Evolutionary conservation across 2,329 filamentous ascomycete genomes (phyloP).

Genomic region (Ophiosphaerella herpotricha): DNA sequence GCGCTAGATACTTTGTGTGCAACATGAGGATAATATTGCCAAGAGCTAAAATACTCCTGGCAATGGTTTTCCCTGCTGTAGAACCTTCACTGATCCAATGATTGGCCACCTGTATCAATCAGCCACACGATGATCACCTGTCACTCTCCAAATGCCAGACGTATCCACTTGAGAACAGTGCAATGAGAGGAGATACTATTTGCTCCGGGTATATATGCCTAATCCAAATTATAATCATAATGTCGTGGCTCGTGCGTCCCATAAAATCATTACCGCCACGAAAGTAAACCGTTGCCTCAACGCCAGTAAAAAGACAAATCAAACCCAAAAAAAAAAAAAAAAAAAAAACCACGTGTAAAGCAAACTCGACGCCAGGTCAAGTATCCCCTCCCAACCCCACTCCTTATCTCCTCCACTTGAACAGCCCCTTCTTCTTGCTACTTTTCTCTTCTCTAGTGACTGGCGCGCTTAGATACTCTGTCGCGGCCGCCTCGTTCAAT

Average conservation of each 20-base stretch:
- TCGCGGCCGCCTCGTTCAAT: constrained; percentile 46
- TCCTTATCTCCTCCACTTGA: constrained; percentile 25
- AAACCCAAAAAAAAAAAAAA: background rate
- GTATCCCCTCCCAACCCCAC: background rate
- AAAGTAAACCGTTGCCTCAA: background rate
- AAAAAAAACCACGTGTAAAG: background rate
- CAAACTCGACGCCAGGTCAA: background rate
- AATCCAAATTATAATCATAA: background rate
- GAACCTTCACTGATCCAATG: too few relatives aligned
- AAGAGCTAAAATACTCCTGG: too few relatives aligned
- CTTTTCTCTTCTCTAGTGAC: constrained; percentile 9
- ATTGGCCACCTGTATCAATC: too few relatives aligned
- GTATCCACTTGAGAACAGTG: background rate
- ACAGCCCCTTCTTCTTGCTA: constrained; percentile 24
- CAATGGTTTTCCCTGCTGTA: too few relatives aligned
- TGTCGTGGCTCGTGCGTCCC: background rate
- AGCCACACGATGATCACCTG: too few relatives aligned
- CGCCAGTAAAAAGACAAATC: background rate
- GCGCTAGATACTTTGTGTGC: too few relatives aligned
- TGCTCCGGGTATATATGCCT: constrained; percentile 2
- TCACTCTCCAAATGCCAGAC: too few relatives aligned
- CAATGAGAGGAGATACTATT: constrained; percentile 1
- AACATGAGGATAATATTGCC: too few relatives aligned
- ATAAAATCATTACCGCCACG: constrained; percentile 3
- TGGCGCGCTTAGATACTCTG: constrained; percentile 7